Evolutionary conservation across 2,329 filamentous ascomycete genomes (phyloP), one percentile per base, ranked within the genome.

Genomic region (Chaetomiaceae sp.): DNA sequence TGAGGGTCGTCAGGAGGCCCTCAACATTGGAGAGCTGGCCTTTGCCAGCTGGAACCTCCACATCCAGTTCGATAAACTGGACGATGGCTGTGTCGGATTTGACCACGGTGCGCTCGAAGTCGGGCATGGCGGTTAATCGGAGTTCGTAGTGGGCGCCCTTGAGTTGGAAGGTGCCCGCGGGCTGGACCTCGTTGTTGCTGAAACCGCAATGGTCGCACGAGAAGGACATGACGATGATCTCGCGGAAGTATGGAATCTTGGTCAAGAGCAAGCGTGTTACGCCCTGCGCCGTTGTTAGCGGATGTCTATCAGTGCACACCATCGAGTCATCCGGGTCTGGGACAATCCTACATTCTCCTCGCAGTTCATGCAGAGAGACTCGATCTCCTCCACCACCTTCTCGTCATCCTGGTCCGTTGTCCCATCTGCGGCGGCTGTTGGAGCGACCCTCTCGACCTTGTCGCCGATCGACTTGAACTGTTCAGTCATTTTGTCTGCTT

Each of bases 171-270:
- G 90, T 83, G 57, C 90, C 90, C 25, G 94, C 94, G 8, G 91
- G 85, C 68, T 96, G 92, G 63, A 99, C 87, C 64, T 96, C 92
- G 70, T 91, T 91, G 75, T 97, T 96, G 61, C 87, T 84, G 72
- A 92, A 86, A 67, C 84, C 77, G 75, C 94, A 99, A 71, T 96
- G 83, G 5, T 89, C 84, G 76, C 94, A 99, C 61, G 82, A 81
- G 71, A 99, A 99, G 58, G 92, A 97, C 85, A 96, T 96, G 70
- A 99, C 82, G 65, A 99, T 90, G 58, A 99, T 85, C 71, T 99
- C 92, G 74, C 90, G 90, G 77, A 99, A 99, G 78, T 90, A 97
- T 14, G 94, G 94, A 51, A 99, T 96, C 60, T 84, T 84, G 14
- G 95, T 95, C 50, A 99, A 83, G 38, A 99, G 83, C 20, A 99